These are phyloP conservation scores for Chrysochromulina tobinii DNA, from an alignment of 78 protist genomes.

Conservation along the genomic window DNA sequence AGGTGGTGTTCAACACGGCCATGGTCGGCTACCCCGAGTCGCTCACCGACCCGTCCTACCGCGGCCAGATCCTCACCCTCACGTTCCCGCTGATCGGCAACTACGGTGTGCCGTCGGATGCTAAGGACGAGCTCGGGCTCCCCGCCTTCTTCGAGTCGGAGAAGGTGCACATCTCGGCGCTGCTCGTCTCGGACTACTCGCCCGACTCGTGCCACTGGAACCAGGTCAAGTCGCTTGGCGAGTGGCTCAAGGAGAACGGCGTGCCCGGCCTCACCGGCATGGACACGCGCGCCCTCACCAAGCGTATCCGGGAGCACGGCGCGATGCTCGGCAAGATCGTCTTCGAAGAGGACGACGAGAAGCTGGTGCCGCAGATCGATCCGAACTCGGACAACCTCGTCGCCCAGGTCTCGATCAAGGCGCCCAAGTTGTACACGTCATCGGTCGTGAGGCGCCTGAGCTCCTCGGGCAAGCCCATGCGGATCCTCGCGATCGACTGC, in stretches of 20 bases:
- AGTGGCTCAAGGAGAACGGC: constrained; percentile 79
- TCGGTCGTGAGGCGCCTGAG: no score
- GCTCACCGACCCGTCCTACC: constrained; percentile 93
- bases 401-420: constrained; percentile 52
- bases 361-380: constrained; percentile 23
- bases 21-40: constrained; percentile 92
- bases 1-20: constrained; percentile 92
- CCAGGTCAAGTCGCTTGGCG: constrained; percentile 75
- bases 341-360: not conserved
- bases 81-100: constrained; percentile 91
- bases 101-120: constrained; percentile 91
- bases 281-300: constrained; percentile 94
- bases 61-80: constrained; percentile 78
- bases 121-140: constrained; percentile 63
- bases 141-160: constrained; percentile 80
- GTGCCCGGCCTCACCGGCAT: constrained; percentile 89
- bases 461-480: not conserved
- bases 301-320: constrained; percentile 87
- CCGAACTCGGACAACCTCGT: constrained; percentile 76
- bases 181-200: constrained; percentile 82
- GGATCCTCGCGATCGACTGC: constrained; percentile 87
- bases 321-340: constrained; percentile 85
- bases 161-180: constrained; percentile 36
- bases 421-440: not conserved
- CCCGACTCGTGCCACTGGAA: constrained; percentile 91